These are phyloP conservation scores for Pelargonium cotyledonis DNA, from an alignment of 441 rosid species.

Conservation along the genomic window DNA sequence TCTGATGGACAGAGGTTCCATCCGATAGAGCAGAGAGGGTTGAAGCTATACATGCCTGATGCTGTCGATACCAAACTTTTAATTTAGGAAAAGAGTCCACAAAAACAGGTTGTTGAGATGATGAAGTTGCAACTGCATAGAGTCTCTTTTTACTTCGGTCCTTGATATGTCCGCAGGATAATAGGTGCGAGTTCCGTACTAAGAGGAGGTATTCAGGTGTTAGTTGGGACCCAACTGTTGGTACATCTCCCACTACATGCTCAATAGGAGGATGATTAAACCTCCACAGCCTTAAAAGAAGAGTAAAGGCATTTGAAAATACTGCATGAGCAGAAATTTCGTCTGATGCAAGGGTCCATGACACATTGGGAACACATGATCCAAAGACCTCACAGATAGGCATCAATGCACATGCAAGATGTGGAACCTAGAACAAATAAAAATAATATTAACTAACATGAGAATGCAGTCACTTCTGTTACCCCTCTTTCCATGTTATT, in stretches of 20 bases:
- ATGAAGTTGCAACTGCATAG: slow-evolving; percentile 49
- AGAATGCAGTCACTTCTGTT: neutral
- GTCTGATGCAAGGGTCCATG: slow-evolving; percentile 60
- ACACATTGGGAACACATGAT: slow-evolving; percentile 54
- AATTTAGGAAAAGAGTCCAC: slow-evolving; percentile 68
- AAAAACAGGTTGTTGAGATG: slow-evolving; percentile 52
- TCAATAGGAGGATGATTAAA: slow-evolving; percentile 79
- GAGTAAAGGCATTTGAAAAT: slow-evolving; percentile 70
- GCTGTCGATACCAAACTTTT: slow-evolving; percentile 73
- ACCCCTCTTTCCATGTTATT: neutral
- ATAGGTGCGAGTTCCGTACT: slow-evolving; percentile 60
- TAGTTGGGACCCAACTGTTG: slow-evolving; percentile 67
- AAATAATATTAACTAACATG: slow-evolving; percentile 12
- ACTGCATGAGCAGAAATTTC: slow-evolving; percentile 60
- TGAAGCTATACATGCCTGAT: slow-evolving; percentile 71
- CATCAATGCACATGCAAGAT: slow-evolving; percentile 75
- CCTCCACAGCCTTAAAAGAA: slow-evolving; percentile 77
- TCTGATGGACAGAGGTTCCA: slow-evolving; percentile 60
- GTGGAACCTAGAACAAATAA: slow-evolving; percentile 47
- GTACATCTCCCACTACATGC: slow-evolving; percentile 73
- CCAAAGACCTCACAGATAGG: slow-evolving; percentile 76
- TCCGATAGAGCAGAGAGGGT: slow-evolving; percentile 58
- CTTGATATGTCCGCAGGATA: slow-evolving; percentile 44
- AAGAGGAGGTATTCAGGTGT: slow-evolving; percentile 70
- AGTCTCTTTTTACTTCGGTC: slow-evolving; percentile 54